Conservation (phyloP, 1,139 yeast genomes). For the Hyphopichia burtonii region DNA sequence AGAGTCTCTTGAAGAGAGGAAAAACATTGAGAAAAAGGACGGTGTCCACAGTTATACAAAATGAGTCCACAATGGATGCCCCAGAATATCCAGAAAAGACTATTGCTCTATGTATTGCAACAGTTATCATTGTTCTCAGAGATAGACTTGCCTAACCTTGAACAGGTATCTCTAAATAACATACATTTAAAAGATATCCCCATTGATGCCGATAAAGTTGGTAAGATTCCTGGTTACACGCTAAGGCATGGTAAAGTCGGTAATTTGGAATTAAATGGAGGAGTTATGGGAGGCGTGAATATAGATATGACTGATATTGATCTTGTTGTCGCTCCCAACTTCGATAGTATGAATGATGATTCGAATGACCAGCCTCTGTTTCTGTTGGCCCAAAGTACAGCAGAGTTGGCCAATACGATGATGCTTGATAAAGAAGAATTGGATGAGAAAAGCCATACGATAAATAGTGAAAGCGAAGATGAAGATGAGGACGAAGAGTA, state of each 20-base stretch:
- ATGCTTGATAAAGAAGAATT: conserved; percentile 30
- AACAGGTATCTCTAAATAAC: conserved; percentile 64
- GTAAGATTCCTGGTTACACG: conserved; percentile 61
- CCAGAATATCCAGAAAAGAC: conserved; percentile 76
- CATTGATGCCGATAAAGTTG: conserved; percentile 70
- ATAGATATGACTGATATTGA: conserved; percentile 58
- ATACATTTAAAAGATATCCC: conserved; percentile 59
- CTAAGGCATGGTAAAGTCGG: conserved; percentile 64
- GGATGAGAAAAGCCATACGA: conserved; percentile 3
- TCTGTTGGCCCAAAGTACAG: conserved; percentile 61
- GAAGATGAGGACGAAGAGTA: conserved; percentile 12
- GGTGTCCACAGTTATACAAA: not conserved
- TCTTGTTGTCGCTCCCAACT: conserved; percentile 53
- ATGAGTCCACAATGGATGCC: conserved; percentile 81
- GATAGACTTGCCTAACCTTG: conserved; percentile 75
- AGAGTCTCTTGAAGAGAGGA: too few relatives aligned
- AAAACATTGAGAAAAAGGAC: not conserved
- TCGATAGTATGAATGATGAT: conserved; percentile 23
- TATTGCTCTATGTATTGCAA: conserved; percentile 74
- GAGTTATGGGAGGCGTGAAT: conserved; percentile 65
- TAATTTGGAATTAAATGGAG: conserved; percentile 46
- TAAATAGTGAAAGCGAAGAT: conserved; percentile 7
- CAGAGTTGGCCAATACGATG: conserved; percentile 63
- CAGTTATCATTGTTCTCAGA: conserved; percentile 83
- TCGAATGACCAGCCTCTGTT: conserved; percentile 33